phyloP scores from a whole-genome alignment of 768 basidiomycete genomes.

The Lactifluus subvellereus region DNA sequence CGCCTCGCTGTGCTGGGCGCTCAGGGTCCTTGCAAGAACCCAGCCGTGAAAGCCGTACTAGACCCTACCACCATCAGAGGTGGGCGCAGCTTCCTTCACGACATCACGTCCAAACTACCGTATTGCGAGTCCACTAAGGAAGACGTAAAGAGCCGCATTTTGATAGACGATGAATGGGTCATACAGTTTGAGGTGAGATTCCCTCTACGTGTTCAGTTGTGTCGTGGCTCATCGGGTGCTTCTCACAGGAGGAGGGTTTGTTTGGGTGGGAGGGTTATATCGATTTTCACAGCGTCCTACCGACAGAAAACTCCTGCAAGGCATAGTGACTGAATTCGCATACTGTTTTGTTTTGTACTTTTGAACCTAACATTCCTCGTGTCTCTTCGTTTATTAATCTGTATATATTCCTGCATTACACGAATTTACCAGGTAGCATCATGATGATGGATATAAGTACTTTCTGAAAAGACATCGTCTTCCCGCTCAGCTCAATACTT shows the following conservation, averaged over 20 bases:
- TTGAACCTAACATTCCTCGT: background rate
- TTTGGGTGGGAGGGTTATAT: constrained; percentile 21
- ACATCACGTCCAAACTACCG: constrained; percentile 10
- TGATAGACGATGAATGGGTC: constrained; percentile 22
- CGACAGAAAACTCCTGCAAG: constrained; percentile 89
- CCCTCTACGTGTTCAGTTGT: background rate
- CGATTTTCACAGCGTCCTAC: constrained; percentile 43
- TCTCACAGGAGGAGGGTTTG: constrained; percentile 16
- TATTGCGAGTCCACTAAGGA: background rate
- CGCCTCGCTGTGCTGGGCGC: constrained; percentile 4
- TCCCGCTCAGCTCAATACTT: too few relatives aligned
- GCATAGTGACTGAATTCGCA: constrained; percentile 80
- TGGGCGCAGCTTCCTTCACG: constrained; percentile 13
- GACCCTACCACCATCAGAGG: background rate
- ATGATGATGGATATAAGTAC: too few relatives aligned
- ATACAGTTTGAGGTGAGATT: constrained; percentile 16
- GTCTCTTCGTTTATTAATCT: background rate
- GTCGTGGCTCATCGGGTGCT: background rate
- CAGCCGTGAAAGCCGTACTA: background rate
- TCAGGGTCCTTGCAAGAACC: background rate
- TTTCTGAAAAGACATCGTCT: too few relatives aligned
- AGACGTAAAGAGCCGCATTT: constrained; percentile 8
- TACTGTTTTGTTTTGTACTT: background rate
- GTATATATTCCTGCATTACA: too few relatives aligned
- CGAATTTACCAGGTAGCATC: too few relatives aligned